Base-by-base conservation (phyloP, 2,329 filamentous ascomycete species). In the Fusarium domesticum region DNA sequence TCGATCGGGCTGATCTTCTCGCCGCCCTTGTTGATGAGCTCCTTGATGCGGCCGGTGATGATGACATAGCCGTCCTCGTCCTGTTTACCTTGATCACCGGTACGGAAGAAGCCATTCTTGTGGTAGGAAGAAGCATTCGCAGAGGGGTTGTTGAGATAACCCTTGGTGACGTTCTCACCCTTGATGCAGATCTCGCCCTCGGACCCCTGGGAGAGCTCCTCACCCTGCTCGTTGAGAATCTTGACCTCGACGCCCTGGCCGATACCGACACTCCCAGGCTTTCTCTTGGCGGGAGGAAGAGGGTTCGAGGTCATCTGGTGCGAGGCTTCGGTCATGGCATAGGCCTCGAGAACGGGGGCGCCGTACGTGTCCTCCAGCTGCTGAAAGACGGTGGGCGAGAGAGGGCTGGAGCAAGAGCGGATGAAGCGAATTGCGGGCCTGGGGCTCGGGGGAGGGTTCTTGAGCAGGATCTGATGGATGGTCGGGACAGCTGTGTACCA, bases 401-500 rank as follows among this genome's bases (percentile, higher is more conserved):
- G 75, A 0, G 89, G 88, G 16, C 86, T 90, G 10, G 87, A 92
- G 72, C 89, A 95, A 12, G 88, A 93, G 54, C 89, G 81, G 61
- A 95, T 91, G 70, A 95, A 95, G 54, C 89, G 82, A 60, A 95
- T 93, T 14, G 75, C 65, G 3, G 87, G 87, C 44, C 83, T 74
- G 1, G 85, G 84, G 43, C 64, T 77, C 5, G 88, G 89, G 3
- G 79, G 65, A 6, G 85, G 81, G 55, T 78, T 83, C 69, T 85
- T 88, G 46, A 95, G 80, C 4, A 95, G 75, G 59, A 95, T 92
- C 63, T 93, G 89, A 67, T 95, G 89, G 63, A 95, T 95, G 1
- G 89, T 95, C 1, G 89, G 89, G n/a, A 93, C 89, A 1, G 89
- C 89, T 0, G 89, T 93, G 70, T 93, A 95, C 89, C 89, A 95